Base-by-base conservation (phyloP, 1,284 basidiomycete genomes). In the Cryptococcus deneoformans region DNA sequence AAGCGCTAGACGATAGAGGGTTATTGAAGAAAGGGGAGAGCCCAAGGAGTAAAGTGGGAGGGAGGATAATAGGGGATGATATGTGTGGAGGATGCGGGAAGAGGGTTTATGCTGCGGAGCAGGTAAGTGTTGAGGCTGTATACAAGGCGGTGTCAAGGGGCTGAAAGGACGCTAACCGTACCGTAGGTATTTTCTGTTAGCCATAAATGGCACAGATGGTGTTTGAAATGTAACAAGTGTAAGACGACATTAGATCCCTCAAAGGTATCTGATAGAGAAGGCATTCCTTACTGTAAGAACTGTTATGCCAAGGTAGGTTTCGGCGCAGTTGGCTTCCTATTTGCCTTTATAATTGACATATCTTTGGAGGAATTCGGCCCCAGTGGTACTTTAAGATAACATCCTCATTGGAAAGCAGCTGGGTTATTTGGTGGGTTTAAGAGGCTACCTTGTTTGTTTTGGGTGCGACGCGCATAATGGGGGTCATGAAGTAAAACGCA, bases 241-340 rank as follows among this genome's bases (percentile, higher is more conserved):
- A 65, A 61, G 37, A 54, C 62, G 2, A 75, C 73, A 0, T 49
- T 77, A n/a, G 74, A 77, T 49, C 72, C 74, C 2, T 59, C 64
- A 10, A 72, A 67, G 56, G 69, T 76, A 87, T 61, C 87, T 86
- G 75, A 85, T 88, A 70, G 88, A 37, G 69, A 75, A 44, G 73
- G 72, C 0, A 44, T 47, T 56, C 72, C 73, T 14, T 75, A 66
- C 58, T 78, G 76, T 59, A 72, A 71, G 60, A 72, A 75, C 56
- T 78, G 76, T 56, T 78, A 78, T 62, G 71, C 71, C 11, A 71
- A 67, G 64, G 69, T 68, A 53, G 50, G 64, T 58, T 34, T 9
- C 14, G 20, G 29, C 29, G 29, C 29, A 29, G 29, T 24, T 29
- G 24, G 14, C 46, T 47, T 5, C 3, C 29, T 12, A 6, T 6